Percentiles rank a stretch among this genome's conserved stretches.
Conservation (phyloP, 2,329 filamentous ascomycete species). For the Aureobasidium musti region DNA sequence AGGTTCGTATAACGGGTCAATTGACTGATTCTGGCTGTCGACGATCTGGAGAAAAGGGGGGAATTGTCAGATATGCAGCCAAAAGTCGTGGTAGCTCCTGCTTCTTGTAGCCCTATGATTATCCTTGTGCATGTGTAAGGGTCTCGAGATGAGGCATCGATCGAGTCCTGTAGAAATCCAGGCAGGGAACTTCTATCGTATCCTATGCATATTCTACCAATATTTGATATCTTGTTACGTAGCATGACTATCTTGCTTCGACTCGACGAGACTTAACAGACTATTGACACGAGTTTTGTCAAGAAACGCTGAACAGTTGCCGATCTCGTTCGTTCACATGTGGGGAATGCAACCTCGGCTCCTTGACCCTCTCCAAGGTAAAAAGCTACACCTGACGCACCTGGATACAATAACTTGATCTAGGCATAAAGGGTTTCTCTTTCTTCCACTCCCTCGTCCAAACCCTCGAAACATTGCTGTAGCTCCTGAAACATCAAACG, state of each 20-base stretch:
- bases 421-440: constrained; percentile 18
- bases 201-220: too few species aligned
- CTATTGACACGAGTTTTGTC: constrained; percentile 18
- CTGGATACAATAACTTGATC: constrained; percentile 24
- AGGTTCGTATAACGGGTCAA: constrained; percentile 28
- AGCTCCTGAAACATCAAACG: neutral
- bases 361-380: constrained; percentile 8
- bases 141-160: neutral
- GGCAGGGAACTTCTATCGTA: too few species aligned
- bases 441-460: neutral
- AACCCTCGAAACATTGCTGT: neutral
- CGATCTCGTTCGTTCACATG: constrained; percentile 26
- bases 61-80: constrained; percentile 21
- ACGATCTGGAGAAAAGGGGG: constrained; percentile 19
- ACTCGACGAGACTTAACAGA: neutral
- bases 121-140: neutral
- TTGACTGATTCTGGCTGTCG: constrained; percentile 4
- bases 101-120: neutral
- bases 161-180: neutral
- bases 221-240: neutral
- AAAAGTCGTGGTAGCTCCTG: constrained; percentile 23
- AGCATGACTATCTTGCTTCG: neutral
- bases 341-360: constrained; percentile 26
- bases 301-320: constrained; percentile 5
- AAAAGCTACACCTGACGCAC: constrained; percentile 24